Percentiles rank a stretch among this genome's conserved stretches.
These are phyloP conservation scores for Byssoonygena ceratinophila DNA, from an alignment of 2,329 filamentous ascomycete species.

Conservation along the genomic window DNA sequence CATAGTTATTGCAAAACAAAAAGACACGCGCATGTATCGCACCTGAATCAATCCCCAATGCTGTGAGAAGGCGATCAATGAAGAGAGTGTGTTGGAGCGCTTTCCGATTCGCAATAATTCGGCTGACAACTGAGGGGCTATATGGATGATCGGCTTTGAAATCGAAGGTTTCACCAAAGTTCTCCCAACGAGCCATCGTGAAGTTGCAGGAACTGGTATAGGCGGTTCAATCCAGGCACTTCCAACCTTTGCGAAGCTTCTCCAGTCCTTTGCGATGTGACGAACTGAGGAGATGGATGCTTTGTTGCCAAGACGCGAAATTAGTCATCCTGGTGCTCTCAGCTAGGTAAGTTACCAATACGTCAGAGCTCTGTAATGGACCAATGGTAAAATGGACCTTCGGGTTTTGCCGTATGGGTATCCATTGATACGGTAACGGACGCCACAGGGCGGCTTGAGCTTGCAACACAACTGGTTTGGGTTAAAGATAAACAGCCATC, in stretches of 20 bases:
- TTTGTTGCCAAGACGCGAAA: neutral
- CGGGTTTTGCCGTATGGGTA: neutral
- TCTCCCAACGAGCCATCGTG: constrained; percentile 42
- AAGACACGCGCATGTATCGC: constrained; percentile 19
- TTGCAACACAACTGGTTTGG: constrained; percentile 2
- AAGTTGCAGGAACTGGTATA: neutral
- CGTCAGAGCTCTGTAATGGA: too few relatives aligned
- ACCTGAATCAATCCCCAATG: constrained; percentile 62
- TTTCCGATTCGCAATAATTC: constrained; percentile 57
- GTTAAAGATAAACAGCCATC: constrained; percentile 18
- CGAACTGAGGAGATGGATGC: too few relatives aligned
- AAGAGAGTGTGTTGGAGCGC: constrained; percentile 61
- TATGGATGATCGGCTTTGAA: constrained; percentile 52
- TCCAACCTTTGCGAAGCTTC: too few relatives aligned
- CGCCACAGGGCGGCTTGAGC: neutral
- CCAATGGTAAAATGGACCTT: too few relatives aligned
- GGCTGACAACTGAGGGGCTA: constrained; percentile 49
- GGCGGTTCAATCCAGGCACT: neutral
- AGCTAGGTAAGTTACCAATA: too few relatives aligned
- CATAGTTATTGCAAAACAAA: constrained; percentile 13
- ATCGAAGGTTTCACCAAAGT: constrained; percentile 59
- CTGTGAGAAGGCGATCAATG: constrained; percentile 64
- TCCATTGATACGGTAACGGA: neutral
- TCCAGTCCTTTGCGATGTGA: too few relatives aligned
- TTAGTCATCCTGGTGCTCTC: too few relatives aligned